These are phyloP conservation scores for Ligustrum vulgare DNA, from an alignment of 257 asterid genomes.

Conservation along the genomic window DNA sequence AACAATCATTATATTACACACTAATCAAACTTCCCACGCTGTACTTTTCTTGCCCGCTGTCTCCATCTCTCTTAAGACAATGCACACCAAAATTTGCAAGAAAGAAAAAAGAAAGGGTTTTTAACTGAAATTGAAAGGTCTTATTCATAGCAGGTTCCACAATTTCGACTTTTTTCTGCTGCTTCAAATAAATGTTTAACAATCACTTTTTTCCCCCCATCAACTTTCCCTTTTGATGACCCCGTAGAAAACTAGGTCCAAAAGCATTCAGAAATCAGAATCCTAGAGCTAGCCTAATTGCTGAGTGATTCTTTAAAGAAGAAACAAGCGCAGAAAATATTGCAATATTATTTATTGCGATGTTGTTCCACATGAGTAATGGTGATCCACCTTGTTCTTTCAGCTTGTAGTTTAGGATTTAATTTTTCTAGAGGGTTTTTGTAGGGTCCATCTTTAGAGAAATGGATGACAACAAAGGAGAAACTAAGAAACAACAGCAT, in stretches of 20 bases:
- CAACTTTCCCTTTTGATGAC: constrained; percentile 28
- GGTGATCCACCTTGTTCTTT: constrained; percentile 22
- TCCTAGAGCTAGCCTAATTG: background rate
- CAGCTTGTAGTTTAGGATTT: constrained; percentile 4
- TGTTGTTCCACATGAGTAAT: constrained; percentile 28
- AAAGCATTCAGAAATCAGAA: constrained; percentile 2
- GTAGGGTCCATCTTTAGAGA: constrained; percentile 17
- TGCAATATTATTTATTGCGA: background rate
- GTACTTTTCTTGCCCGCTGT: background rate
- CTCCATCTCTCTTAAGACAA: background rate
- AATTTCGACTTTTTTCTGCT: constrained; percentile 42
- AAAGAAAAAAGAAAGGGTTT: constrained; percentile 7
- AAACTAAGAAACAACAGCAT: constrained; percentile 32
- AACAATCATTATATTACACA: constrained; percentile 40
- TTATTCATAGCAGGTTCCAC: constrained; percentile 58
- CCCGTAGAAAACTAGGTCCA: constrained; percentile 21
- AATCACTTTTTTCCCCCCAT: constrained; percentile 8
- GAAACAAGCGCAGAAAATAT: background rate
- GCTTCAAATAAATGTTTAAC: constrained; percentile 11
- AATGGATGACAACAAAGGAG: constrained; percentile 47
- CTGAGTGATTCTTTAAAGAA: background rate
- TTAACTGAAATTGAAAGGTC: constrained; percentile 35
- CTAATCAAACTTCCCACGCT: constrained; percentile 22
- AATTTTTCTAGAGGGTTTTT: background rate
- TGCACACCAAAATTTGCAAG: background rate